Base-by-base conservation (phyloP, 2,329 filamentous ascomycete genomes). In the Sclerotinia subarctica region DNA sequence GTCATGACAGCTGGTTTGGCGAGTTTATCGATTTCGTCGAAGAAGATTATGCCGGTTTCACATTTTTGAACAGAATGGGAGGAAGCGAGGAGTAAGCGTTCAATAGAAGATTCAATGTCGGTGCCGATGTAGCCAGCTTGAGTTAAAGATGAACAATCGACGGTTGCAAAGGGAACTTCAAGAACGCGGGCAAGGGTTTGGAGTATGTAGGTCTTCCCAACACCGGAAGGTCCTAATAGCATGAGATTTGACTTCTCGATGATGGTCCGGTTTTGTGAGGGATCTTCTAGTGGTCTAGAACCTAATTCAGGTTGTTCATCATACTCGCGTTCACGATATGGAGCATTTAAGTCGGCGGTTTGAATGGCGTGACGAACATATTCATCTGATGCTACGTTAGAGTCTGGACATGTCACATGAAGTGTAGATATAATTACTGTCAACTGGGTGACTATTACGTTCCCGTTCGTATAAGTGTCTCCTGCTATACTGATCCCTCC, bases 11-110 rank as follows among this genome's bases (percentile, higher is more conserved):
- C 94, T 35, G 92, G 88, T 49, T 91, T 92, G 1, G 95, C 94
- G 69, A 98, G 94, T 80, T 99, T 99, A 82, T 99, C 95, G 67
- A 99, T 93, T 80, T 99, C 95, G 74, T 99, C 95, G 26, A 99
- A 83, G 67, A 96, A 95, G 58, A 99, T 93, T 67, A 99, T 98
- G 6, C 95, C 95, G 65, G 92, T 87, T 77, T 99, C 94, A 10
- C 93, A 90, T 66, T 90, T 88, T 69, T 88, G 88, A 38, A 95
- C 87, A 73, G 96, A 91, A 78, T 96, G 96, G 77, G 96, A 94
- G 11, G 94, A 89, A 69, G 96, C 93, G 67, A 96, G 91, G 13
- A 99, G 83, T 35, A 99, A 84, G 56, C 95, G 86, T 76, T 97
- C 93, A 52, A 99, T 93, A 74, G 94, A 97, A 0, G 92, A 90